Base-by-base conservation (phyloP, 2,329 filamentous ascomycete species). In the Akanthomyces dipterigenus region DNA sequence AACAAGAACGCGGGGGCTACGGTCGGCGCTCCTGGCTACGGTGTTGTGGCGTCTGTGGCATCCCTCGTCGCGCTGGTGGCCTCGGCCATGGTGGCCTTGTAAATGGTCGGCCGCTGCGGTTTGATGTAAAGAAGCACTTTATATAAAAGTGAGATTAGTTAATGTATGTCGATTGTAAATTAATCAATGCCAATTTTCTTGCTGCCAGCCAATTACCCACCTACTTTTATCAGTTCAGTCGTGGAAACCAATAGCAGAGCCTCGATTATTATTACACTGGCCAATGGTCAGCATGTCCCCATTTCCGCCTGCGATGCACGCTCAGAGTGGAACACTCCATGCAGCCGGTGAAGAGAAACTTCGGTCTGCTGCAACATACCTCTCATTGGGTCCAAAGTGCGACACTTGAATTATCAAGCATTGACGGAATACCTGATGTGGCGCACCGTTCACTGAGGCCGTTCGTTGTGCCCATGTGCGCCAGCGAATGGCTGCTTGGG, bases 81-180 rank as follows among this genome's bases (percentile, higher is more conserved):
- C 68, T 82, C 78, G 38, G 76, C 73, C 62, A 82, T 85, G 80
- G 69, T 84, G 61, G 70, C 78, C 63, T 68, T 85, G 72, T 85
- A 82, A 78, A 66, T 60, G 34, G 26, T 3, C 9, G 36, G 3
- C 18, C 31, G 7, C 20, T 45, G 38, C 12, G 38, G 54, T 20
- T 5, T 7, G 16, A 9, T n/a, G 40, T 20, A 24, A 31, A 18
- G 9, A 31, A 3, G 9, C 3, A 12, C 16, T 12, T 55, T 11
- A 14, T 14, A 24, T 55, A 20, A n/a, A 57, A 48, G 14, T 16
- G 7, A 53, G 20, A 24, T 18, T 34, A 8, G 24, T 14, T 20
- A 7, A 24, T 54, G 22, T 46, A 24, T 14, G 11, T 36, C n/a
- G 16, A 56, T 34, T 55, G 24, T 55, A 55, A 43, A 31, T 43